Conservation (phyloP, 1,284 basidiomycete genomes). For the Pholiota adiposa region DNA sequence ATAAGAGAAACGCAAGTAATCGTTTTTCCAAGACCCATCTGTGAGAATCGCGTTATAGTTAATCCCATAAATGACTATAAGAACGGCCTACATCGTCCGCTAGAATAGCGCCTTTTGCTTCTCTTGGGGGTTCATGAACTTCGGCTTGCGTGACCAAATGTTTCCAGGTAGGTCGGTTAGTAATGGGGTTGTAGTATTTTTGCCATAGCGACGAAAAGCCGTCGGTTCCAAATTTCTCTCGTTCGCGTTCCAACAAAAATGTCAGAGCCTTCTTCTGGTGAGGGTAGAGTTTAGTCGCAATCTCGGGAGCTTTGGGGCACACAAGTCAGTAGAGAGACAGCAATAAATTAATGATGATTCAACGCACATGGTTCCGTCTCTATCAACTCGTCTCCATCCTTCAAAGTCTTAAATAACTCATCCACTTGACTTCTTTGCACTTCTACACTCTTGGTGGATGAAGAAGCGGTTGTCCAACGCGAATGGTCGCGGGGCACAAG, state of each 20-base stretch:
- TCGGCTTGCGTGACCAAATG: conserved; percentile 89
- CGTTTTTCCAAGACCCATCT: conserved; percentile 99
- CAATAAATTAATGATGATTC: conserved; percentile 1
- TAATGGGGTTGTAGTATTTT: conserved; percentile 53
- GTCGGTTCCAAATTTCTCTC: conserved; percentile 58
- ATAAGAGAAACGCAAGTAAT: conserved; percentile 93
- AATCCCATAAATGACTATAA: conserved; percentile 14
- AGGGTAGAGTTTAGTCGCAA: conserved; percentile 91
- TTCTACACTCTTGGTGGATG: conserved; percentile 83
- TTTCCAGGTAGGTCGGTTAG: conserved; percentile 64
- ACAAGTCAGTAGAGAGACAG: conserved; percentile 5
- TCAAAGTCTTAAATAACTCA: conserved; percentile 88
- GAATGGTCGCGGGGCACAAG: conserved; percentile 46
- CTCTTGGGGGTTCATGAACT: conserved; percentile 64
- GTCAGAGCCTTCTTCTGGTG: conserved; percentile 99
- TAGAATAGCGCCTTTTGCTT: conserved; percentile 90
- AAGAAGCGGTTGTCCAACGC: conserved; percentile 63
- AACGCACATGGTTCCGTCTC: conserved; percentile 84
- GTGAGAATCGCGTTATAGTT: conserved; percentile 17
- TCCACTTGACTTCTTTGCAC: conserved; percentile 94
- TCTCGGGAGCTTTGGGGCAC: conserved; percentile 68
- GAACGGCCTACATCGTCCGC: conserved; percentile 83
- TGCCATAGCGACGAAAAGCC: conserved; percentile 84
- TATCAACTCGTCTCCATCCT: conserved; percentile 83
- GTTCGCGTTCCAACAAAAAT: conserved; percentile 94